phyloP scores from a whole-genome alignment of 192 early-diverging fungal species.

The Spizellomyces punctatus region DNA sequence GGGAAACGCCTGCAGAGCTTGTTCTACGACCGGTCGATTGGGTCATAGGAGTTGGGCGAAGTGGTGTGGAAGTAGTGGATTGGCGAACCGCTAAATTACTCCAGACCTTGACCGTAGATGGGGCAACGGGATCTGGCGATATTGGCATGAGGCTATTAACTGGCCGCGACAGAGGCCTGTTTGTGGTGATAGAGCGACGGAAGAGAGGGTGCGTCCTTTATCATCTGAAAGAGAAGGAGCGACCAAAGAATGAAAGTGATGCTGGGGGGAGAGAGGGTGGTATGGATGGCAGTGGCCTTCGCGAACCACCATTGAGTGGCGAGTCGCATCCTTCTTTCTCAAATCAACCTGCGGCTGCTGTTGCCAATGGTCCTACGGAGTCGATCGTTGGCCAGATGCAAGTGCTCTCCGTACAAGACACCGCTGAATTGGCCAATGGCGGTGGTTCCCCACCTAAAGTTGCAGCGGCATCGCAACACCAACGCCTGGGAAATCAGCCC shows the following conservation, averaged over 20 bases:
- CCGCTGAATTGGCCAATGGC: too few species aligned
- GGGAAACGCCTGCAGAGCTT: constrained; percentile 45
- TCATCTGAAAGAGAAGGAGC: constrained; percentile 42
- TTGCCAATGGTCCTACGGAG: too few species aligned
- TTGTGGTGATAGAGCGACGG: constrained; percentile 45
- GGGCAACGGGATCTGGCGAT: background rate
- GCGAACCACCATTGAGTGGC: background rate
- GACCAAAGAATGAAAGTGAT: constrained; percentile 2
- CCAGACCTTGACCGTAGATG: constrained; percentile 45
- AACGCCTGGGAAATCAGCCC: too few species aligned
- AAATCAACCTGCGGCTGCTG: too few species aligned
- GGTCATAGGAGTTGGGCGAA: constrained; percentile 48
- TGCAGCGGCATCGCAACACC: too few species aligned
- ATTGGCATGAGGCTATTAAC: constrained; percentile 34
- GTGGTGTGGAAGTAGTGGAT: constrained; percentile 51
- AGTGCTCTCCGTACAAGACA: too few species aligned
- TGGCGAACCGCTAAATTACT: constrained; percentile 48
- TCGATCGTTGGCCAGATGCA: too few species aligned
- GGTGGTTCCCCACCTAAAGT: too few species aligned
- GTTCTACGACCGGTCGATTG: constrained; percentile 52
- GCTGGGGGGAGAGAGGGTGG: background rate
- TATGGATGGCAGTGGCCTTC: constrained; percentile 3
- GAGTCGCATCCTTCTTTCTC: too few species aligned
- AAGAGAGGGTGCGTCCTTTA: constrained; percentile 41
- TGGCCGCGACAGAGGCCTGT: constrained; percentile 24